A percentile compares a stretch with the other conserved stretches of the same genome.
Evolutionary conservation across 305 asterid genomes (phyloP).

Genomic region (Solanum hybrid): DNA sequence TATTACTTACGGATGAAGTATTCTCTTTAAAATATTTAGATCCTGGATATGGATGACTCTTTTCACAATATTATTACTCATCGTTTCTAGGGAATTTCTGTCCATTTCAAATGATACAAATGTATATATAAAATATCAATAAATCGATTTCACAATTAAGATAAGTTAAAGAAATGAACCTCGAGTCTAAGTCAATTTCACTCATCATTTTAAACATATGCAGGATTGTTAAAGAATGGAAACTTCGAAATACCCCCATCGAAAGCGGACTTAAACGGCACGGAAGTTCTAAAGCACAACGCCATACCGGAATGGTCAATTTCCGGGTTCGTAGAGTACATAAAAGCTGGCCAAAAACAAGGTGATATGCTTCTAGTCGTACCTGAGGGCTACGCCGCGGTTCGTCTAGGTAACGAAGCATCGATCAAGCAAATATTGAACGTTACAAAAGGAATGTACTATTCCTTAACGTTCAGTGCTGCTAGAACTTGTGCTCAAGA

Average conservation of each 20-base stretch:
- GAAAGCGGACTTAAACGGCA: constrained; percentile 53
- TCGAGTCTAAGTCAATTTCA: background rate
- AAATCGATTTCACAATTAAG: no score
- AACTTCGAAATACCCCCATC: constrained; percentile 66
- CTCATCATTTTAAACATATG: background rate
- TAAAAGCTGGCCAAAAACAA: constrained; percentile 86
- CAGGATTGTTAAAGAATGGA: constrained; percentile 81
- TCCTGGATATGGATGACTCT: background rate
- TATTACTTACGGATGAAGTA: background rate
- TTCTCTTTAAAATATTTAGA: background rate
- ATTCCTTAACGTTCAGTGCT: constrained; percentile 76
- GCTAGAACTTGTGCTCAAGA: constrained; percentile 97
- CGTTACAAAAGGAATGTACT: constrained; percentile 71
- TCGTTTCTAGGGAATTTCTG: background rate
- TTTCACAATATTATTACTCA: background rate
- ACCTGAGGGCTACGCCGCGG: constrained; percentile 88
- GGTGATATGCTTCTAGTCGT: constrained; percentile 94
- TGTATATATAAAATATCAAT: background rate
- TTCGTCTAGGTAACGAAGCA: constrained; percentile 90
- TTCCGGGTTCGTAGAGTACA: constrained; percentile 86
- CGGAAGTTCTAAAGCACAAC: constrained; percentile 42
- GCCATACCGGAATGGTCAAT: constrained; percentile 75
- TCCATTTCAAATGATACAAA: background rate
- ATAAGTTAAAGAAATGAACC: no score
- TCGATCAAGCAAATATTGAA: constrained; percentile 60